A percentile compares a stretch with the other conserved stretches of the same genome.
Evolutionary conservation across 805 yeast species (phyloP).

Genomic region (Candida yuanshanica): DNA sequence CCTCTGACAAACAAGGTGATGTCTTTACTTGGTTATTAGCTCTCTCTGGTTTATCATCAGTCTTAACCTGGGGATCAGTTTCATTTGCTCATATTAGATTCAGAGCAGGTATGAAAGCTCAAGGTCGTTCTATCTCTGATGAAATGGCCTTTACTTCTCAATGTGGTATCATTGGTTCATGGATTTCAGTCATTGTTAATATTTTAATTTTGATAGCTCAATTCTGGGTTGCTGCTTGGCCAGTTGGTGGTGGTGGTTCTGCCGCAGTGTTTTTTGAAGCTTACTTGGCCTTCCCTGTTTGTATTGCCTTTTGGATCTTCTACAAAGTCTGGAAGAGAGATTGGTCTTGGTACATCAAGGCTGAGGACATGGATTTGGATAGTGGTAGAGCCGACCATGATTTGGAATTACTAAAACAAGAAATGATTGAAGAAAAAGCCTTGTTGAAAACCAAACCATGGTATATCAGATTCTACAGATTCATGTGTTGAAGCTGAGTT

Average conservation of each 20-base stretch:
- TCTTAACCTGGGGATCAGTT: slow-evolving; percentile 76
- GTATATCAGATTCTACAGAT: slow-evolving; percentile 42
- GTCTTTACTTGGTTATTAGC: slow-evolving; percentile 75
- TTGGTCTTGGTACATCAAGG: slow-evolving; percentile 35
- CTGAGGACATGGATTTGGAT: slow-evolving; percentile 50
- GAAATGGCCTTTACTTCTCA: slow-evolving; percentile 70
- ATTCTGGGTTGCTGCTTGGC: slow-evolving; percentile 64
- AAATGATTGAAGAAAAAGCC: slow-evolving; percentile 53
- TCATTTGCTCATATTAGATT: slow-evolving; percentile 65
- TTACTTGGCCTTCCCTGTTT: slow-evolving; percentile 37
- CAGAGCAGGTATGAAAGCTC: slow-evolving; percentile 48
- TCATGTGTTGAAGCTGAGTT: slow-evolving; percentile 34
- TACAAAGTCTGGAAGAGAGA: slow-evolving; percentile 40
- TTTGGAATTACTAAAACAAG: slow-evolving; percentile 49
- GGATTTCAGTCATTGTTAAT: slow-evolving; percentile 54
- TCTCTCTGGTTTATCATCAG: slow-evolving; percentile 71
- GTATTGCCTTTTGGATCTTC: slow-evolving; percentile 30
- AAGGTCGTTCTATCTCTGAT: slow-evolving; percentile 57
- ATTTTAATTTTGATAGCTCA: slow-evolving; percentile 63
- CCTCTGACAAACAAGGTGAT: slow-evolving; percentile 46
- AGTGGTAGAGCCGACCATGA: slow-evolving; percentile 61
- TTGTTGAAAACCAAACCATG: slow-evolving; percentile 39
- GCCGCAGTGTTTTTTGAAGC: slow-evolving; percentile 31
- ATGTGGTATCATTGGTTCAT: slow-evolving; percentile 63
- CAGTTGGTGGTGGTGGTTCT: slow-evolving; percentile 25